phyloP scores from a whole-genome alignment of 2,329 filamentous ascomycete species.

The Fusarium mundagurra region DNA sequence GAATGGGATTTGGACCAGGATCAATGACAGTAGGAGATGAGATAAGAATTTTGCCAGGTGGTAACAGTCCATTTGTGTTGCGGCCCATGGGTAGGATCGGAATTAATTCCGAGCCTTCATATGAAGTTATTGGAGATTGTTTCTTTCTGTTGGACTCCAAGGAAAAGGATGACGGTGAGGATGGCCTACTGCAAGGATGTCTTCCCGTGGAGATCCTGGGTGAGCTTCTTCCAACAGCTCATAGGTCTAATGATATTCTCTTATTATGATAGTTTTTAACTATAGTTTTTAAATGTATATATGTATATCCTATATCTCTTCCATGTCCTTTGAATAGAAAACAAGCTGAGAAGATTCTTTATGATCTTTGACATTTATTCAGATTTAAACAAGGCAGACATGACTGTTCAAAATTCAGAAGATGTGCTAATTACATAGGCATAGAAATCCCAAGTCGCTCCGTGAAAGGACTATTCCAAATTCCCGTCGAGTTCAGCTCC shows the following conservation, averaged over 20 bases:
- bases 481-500: background rate
- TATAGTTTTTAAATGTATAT: background rate
- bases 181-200: background rate
- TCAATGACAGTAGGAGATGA: background rate
- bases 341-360: accelerated
- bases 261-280: background rate
- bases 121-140: background rate
- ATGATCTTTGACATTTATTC: accelerated
- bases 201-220: background rate
- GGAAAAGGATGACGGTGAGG: background rate
- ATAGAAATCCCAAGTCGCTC: background rate
- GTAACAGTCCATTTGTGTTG: background rate
- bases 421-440: background rate
- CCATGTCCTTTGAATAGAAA: background rate
- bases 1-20: background rate
- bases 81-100: background rate
- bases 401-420: accelerated
- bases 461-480: background rate
- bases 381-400: accelerated
- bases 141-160: background rate
- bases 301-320: too few species aligned
- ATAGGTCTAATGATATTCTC: background rate
- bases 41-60: background rate
- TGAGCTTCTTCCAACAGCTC: background rate
- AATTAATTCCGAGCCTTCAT: background rate